Conservation (phyloP, 2,329 filamentous ascomycete species). For the Aspergillus eucalypticola region DNA sequence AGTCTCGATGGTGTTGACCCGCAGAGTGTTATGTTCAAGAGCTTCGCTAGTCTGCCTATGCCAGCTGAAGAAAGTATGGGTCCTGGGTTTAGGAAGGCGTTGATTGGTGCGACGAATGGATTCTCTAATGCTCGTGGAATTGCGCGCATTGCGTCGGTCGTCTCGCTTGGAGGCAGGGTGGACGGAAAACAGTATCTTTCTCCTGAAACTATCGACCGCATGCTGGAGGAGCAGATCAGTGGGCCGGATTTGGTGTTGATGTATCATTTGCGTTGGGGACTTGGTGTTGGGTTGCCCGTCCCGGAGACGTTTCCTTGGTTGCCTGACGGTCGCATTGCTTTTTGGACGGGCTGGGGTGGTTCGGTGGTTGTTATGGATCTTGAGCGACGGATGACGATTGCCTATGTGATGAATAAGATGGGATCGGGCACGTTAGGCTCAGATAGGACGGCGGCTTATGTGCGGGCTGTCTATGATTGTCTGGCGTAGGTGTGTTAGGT, state of each 20-base stretch:
- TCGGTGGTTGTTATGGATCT: slow-evolving; percentile 48
- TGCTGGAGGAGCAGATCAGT: slow-evolving; percentile 48
- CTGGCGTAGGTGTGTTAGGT: too few species aligned
- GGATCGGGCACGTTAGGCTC: slow-evolving; percentile 32
- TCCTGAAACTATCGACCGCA: slow-evolving; percentile 44
- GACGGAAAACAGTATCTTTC: slow-evolving; percentile 43
- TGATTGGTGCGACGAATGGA: slow-evolving; percentile 49
- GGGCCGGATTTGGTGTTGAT: slow-evolving; percentile 46
- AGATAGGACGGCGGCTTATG: slow-evolving; percentile 29
- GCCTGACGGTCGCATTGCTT: slow-evolving; percentile 37
- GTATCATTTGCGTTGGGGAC: slow-evolving; percentile 41
- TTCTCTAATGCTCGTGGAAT: slow-evolving; percentile 49
- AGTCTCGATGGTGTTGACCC: slow-evolving; percentile 18
- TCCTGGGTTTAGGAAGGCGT: slow-evolving; percentile 40
- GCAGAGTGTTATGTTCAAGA: slow-evolving; percentile 32
- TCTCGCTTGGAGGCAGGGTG: slow-evolving; percentile 36
- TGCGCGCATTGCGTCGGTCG: slow-evolving; percentile 44
- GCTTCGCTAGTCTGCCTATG: slow-evolving; percentile 30
- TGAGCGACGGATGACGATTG: slow-evolving; percentile 45
- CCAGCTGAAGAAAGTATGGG: slow-evolving; percentile 25
- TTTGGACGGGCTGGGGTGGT: slow-evolving; percentile 52
- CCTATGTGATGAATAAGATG: slow-evolving; percentile 53
- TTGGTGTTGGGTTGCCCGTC: slow-evolving; percentile 44
- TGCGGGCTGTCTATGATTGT: slow-evolving; percentile 34
- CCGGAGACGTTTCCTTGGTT: slow-evolving; percentile 28